Base-by-base conservation (phyloP, 306 rosid species). In the Rubus idaeus region DNA sequence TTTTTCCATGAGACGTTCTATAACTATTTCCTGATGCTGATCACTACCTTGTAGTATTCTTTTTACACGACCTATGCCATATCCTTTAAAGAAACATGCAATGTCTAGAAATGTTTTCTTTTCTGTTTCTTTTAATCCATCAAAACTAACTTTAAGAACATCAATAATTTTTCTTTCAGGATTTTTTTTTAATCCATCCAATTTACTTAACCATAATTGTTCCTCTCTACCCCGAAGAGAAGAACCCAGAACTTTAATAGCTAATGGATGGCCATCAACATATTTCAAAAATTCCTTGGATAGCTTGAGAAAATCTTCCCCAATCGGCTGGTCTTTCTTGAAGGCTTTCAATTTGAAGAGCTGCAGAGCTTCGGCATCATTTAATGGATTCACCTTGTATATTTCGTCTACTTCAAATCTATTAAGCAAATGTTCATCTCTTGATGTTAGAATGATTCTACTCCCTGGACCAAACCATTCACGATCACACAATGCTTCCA, bases 221-320 rank as follows among this genome's bases (percentile, higher is more conserved):
- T 11, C 14, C 17, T 16, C 52, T 56, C 49, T 77, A 4, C 47
- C 46, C 18, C 40, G 26, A 2, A 69, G n/a, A 53, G 39, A 17
- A 0, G 75, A 56, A 41, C 69, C 80, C 60, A 77, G 6, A 44
- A 57, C 80, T 41, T 77, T 23, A 26, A 68, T 39, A 26, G 60
- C 80, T 30, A 77, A 69, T 10, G 70, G 81, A 12, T 69, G 61
- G 20, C 81, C 81, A 3, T 18, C n/a, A 75, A 52, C 37, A 75
- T 75, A 75, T 5, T n/a, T 30, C 16, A 75, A 40, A 65, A 65
- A 53, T 11, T 76, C n/a, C 40, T 51, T 51, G 5, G 55, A 51
- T 1, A 39, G 53, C 52, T 40, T 51, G 2, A 65, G 69, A 65
- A 63, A 65, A 18, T 5, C 79, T 20, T 51, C 26, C 46, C 69